A percentile compares a stretch with the other conserved stretches of the same genome.
Conservation (phyloP, 805 yeast genomes). For the Myxozyma neglecta region DNA sequence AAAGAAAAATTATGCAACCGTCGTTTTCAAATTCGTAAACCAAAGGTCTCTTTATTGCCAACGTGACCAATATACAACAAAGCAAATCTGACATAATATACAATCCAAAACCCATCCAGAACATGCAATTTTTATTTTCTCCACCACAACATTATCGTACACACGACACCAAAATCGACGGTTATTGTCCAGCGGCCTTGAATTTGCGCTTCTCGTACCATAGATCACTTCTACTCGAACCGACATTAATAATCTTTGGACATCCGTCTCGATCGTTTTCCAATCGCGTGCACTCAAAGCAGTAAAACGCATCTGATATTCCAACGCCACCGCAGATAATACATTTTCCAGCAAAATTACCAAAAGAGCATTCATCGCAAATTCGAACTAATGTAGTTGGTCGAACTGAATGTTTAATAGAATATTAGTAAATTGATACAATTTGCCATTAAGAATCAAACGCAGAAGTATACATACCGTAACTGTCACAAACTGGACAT, state of each 20-base stretch:
- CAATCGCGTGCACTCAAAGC: slow-evolving; percentile 75
- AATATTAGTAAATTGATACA: neutral
- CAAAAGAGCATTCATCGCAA: slow-evolving; percentile 84
- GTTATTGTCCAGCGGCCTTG: slow-evolving; percentile 14
- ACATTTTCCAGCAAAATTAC: slow-evolving; percentile 63
- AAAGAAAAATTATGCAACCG: too few species aligned
- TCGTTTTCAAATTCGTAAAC: too few species aligned
- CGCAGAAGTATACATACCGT: slow-evolving; percentile 41
- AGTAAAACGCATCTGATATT: slow-evolving; percentile 71
- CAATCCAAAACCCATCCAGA: too few species aligned
- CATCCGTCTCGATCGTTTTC: slow-evolving; percentile 92
- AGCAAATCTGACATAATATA: too few species aligned
- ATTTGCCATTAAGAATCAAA: neutral
- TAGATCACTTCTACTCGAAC: slow-evolving; percentile 69
- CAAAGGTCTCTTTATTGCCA: too few species aligned
- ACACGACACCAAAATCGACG: neutral
- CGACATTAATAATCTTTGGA: slow-evolving; percentile 78
- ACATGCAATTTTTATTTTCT: too few species aligned
- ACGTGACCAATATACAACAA: too few species aligned
- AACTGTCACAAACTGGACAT: slow-evolving; percentile 88
- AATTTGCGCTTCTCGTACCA: slow-evolving; percentile 57
- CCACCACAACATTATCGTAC: neutral
- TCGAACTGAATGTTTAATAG: slow-evolving; percentile 43
- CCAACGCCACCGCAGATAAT: slow-evolving; percentile 73
- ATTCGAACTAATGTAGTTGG: slow-evolving; percentile 66